A percentile compares a stretch with the other conserved stretches of the same genome.
Conservation (phyloP, 2,329 filamentous ascomycete genomes). For the Hypocrella siamensis region DNA sequence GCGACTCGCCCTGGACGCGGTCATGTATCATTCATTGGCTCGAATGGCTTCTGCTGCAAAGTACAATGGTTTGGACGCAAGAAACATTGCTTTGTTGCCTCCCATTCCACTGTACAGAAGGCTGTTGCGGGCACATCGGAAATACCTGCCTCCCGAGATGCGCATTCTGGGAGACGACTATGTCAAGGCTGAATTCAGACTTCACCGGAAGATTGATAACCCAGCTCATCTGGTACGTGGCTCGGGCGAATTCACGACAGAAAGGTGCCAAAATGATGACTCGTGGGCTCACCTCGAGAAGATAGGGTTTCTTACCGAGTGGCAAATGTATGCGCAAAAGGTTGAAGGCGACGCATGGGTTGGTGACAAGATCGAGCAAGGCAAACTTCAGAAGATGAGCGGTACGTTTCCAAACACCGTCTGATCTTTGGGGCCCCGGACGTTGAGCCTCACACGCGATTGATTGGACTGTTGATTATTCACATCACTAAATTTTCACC, state of each 20-base stretch:
- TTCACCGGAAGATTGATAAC: conserved; percentile 73
- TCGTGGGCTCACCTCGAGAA: conserved; percentile 16
- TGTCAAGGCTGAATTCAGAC: conserved; percentile 80
- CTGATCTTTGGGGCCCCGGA: no score
- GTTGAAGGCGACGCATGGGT: conserved; percentile 78
- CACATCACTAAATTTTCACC: no score
- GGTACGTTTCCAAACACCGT: no score
- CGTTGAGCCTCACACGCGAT: no score
- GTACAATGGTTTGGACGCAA: conserved; percentile 17
- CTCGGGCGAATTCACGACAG: neutral
- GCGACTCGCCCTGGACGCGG: neutral
- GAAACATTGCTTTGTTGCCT: conserved; percentile 56
- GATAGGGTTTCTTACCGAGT: conserved; percentile 93
- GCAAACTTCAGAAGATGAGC: conserved; percentile 85
- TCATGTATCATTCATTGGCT: neutral
- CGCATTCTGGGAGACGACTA: conserved; percentile 82
- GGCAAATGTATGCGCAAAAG: conserved; percentile 89
- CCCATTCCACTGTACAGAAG: conserved; percentile 83
- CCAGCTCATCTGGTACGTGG: conserved; percentile 68
- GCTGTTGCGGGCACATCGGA: conserved; percentile 72
- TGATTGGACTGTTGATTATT: no score
- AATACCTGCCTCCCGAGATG: conserved; percentile 56
- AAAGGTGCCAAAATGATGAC: neutral
- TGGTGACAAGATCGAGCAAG: conserved; percentile 68
- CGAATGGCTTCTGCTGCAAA: conserved; percentile 7